Base-by-base conservation (phyloP, 192 early-diverging fungal species). In the Podila minutissima region DNA sequence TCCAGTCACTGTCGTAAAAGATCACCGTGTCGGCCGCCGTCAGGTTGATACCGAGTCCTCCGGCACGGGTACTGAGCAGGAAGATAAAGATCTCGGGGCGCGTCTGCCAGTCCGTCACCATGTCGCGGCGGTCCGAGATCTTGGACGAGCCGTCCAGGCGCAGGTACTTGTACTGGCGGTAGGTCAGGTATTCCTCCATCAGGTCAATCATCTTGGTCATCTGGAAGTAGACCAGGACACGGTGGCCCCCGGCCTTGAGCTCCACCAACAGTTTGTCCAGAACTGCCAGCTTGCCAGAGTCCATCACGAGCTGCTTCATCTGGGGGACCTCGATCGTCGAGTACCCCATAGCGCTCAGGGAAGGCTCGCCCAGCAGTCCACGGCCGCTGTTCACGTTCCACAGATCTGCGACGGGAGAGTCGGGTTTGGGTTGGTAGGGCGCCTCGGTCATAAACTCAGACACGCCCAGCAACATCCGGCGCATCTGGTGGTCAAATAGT, bases 51-150 rank as follows among this genome's bases (percentile, higher is more conserved):
- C 94, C 96, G 49, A 97, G 83, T 9, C 94, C 94, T 83, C 94
- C 94, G 35, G 94, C 94, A 68, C 94, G 89, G 5, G 94, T 94
- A 83, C 91, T 93, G 35, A 95, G 89, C 84, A 94, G 81, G 64
- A 95, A 96, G 51, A 94, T 92, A 67, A 97, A 97, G 33, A 95
- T 91, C 63, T 97, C 95, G 37, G 90, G 87, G 66, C 86, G 82
- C 6, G 95, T 95, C 83, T 97, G 96, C 94, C 94, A 97, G 76
- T 97, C 96, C 59, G 89, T 88, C n/a, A 97, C 95, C 91, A 96
- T 93, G 71, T 95, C 94, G 22, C 94, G 91, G 62, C 96, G 93
- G 61, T 97, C 95, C 2, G 89, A 89, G 41, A 96, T 94, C 83
- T 91, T 93, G 50, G 93, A 94, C 2, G 93, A 94, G 2, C 96